These are phyloP conservation scores for Phytophthora vignae DNA, from an alignment of 352 stramenopile species.

Conservation along the genomic window DNA sequence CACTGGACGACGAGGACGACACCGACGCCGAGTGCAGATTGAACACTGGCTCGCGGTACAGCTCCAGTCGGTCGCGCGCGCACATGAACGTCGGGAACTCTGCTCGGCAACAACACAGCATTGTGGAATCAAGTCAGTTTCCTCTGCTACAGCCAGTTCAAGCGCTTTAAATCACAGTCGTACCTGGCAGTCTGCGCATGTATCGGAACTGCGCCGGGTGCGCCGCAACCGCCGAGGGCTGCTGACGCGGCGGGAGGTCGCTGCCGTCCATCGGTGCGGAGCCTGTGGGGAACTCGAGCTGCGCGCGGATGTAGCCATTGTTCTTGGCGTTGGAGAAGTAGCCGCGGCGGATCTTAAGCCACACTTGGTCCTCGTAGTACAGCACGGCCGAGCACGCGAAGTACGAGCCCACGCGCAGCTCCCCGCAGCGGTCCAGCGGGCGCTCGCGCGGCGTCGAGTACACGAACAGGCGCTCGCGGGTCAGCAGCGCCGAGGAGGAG, in stretches of 20 bases:
- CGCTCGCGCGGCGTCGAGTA: slow-evolving; percentile 70
- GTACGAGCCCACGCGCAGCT: slow-evolving; percentile 69
- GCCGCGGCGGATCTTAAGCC: slow-evolving; percentile 82
- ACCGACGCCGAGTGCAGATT: slow-evolving; percentile 36
- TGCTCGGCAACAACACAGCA: slow-evolving; percentile 13
- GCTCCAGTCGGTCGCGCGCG: slow-evolving; percentile 53
- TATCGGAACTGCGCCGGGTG: slow-evolving; percentile 54
- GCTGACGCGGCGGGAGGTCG: slow-evolving; percentile 45
- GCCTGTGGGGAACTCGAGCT: slow-evolving; percentile 48
- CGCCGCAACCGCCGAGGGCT: slow-evolving; percentile 22
- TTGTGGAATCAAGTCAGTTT: too few species aligned
- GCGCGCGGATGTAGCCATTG: slow-evolving; percentile 77
- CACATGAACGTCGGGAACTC: slow-evolving; percentile 73
- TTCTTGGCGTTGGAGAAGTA: slow-evolving; percentile 76
- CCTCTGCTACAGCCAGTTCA: too few species aligned
- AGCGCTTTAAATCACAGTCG: slow-evolving; percentile 5
- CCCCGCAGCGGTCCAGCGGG: slow-evolving; percentile 64
- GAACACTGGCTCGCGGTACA: slow-evolving; percentile 65
- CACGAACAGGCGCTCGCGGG: slow-evolving; percentile 62
- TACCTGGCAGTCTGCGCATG: slow-evolving; percentile 65
- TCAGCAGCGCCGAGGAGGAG: slow-evolving; percentile 34
- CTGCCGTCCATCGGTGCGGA: slow-evolving; percentile 17
- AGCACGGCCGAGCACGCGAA: slow-evolving; percentile 68
- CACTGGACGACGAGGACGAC: slow-evolving; percentile 19
- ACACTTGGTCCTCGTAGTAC: slow-evolving; percentile 68